Evolutionary conservation across 2,329 filamentous ascomycete genomes (phyloP).

Genomic region (Chrysoporthe austroafricana): DNA sequence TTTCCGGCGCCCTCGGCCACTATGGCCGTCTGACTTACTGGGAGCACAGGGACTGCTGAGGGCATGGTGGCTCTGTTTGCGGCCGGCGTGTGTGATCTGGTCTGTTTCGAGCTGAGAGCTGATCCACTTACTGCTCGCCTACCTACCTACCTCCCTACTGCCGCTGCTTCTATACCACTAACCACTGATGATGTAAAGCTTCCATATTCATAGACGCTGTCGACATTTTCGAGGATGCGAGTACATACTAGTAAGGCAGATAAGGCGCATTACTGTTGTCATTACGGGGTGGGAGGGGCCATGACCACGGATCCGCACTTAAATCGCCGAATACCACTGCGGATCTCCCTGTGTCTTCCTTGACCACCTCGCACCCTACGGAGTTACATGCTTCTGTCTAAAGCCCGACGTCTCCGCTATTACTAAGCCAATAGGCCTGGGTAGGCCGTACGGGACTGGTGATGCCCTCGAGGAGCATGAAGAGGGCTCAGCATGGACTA

Average conservation of each 20-base stretch:
- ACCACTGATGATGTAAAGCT: not conserved
- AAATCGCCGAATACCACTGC: not conserved
- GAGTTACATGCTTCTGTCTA: not conserved
- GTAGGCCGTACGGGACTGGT: too few relatives aligned
- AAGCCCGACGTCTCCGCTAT: not conserved
- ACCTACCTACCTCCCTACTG: not conserved
- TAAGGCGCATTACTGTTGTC: not conserved
- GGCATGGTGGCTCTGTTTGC: not conserved
- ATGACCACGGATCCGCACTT: not conserved
- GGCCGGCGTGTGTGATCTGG: not conserved
- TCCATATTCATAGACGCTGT: not conserved
- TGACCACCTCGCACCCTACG: too few relatives aligned
- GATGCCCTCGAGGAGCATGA: not conserved
- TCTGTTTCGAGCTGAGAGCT: not conserved
- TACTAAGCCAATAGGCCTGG: not conserved
- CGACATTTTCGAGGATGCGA: not conserved
- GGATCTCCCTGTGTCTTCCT: too few relatives aligned
- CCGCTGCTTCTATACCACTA: too few relatives aligned
- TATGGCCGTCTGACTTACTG: not conserved
- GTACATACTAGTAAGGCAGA: not conserved
- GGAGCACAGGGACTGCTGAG: not conserved
- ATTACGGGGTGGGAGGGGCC: not conserved
- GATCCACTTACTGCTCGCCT: not conserved
- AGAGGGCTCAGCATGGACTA: not conserved
- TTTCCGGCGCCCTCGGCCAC: constrained; percentile 9